These are phyloP conservation scores for Gyromitra esculenta DNA, from an alignment of 2,329 filamentous ascomycete species.

Conservation along the genomic window DNA sequence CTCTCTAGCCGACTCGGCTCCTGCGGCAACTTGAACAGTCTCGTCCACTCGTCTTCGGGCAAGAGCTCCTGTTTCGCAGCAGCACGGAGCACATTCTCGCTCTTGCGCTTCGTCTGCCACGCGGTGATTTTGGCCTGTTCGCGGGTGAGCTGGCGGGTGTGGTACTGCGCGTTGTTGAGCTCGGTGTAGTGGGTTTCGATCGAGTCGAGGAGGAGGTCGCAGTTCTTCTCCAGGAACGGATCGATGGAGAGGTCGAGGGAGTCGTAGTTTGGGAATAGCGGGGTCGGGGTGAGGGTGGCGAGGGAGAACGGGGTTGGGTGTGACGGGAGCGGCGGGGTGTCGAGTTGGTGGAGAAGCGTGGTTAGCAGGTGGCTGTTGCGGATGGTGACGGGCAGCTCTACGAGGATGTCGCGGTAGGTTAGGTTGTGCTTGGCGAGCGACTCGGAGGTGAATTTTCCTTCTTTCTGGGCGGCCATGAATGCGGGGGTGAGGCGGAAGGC, in stretches of 20 bases:
- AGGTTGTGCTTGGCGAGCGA: conserved; percentile 93
- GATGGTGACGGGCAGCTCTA: conserved; percentile 86
- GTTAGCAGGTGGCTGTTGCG: conserved; percentile 98
- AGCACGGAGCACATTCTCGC: conserved; percentile 85
- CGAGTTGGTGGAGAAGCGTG: conserved; percentile 89
- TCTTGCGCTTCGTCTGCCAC: conserved; percentile 96
- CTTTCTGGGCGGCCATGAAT: conserved; percentile 93
- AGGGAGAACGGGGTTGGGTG: conserved; percentile 50
- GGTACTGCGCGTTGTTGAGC: conserved; percentile 98
- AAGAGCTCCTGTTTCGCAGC: conserved; percentile 88
- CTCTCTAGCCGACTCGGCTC: conserved; percentile 93
- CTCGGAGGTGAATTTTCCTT: conserved; percentile 97
- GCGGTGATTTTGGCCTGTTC: conserved; percentile 96
- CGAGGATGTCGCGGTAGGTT: conserved; percentile 90
- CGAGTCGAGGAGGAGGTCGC: conserved; percentile 92
- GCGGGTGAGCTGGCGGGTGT: conserved; percentile 89
- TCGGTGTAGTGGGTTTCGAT: conserved; percentile 99
- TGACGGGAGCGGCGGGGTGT: conserved; percentile 76
- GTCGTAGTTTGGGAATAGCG: conserved; percentile 88
- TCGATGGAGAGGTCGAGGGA: conserved; percentile 92
- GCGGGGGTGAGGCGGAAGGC: conserved; percentile 88
- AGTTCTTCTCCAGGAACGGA: conserved; percentile 97
- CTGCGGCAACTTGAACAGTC: conserved; percentile 95
- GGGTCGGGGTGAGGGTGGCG: conserved; percentile 58
- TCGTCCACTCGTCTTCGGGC: conserved; percentile 97